Evolutionary conservation across 805 yeast species (phyloP), one percentile per base, ranked within the genome.

Genomic region (Yamadazyma akitaensis): DNA sequence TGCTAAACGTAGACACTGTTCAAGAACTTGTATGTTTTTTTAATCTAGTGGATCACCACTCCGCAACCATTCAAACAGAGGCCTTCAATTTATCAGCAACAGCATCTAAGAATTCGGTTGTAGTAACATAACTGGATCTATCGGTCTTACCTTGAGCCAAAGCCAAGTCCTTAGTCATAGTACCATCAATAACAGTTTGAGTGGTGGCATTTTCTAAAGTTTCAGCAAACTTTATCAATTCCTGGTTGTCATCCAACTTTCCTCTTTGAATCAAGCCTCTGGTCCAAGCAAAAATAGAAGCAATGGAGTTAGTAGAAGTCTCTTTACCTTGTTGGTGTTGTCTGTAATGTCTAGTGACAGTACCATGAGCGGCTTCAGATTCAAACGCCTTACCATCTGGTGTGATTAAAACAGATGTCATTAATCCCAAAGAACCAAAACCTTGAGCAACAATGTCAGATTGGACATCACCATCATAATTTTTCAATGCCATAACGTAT

Each of bases 361-460:
- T 86, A 57, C 94, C 94, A 60, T 86, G 94, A 30, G 94, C 94
- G 49, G 92, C 92, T 65, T 86, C 94, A 50, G 86, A 76, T 71
- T 86, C 94, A 57, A 83, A 86, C n/a, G 90, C 81, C 63, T 84
- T 84, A 36, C 94, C 94, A 67, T 86, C 92, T 43, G 92, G 91
- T 14, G 92, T 83, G 72, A 85, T 82, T 53, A 86, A 76, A 35
- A 82, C 88, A 10, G 94, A 86, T 9, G 94, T 85, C 94, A 86
- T 86, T 53, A 86, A 75, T 44, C 94, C 94, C 53, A 86, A 72
- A 2, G 92, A 85, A 19, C 94, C 94, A 54, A 86, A 86, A 39
- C 94, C 94, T 68, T 86, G 94, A 3, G 94, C 94, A 46, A 86
- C 91, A 52, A 86, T 85, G 64, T 86, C 94, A 6, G 88, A 81